Base-by-base conservation (phyloP, 1,284 basidiomycete genomes). In the Pterulicium gracile region DNA sequence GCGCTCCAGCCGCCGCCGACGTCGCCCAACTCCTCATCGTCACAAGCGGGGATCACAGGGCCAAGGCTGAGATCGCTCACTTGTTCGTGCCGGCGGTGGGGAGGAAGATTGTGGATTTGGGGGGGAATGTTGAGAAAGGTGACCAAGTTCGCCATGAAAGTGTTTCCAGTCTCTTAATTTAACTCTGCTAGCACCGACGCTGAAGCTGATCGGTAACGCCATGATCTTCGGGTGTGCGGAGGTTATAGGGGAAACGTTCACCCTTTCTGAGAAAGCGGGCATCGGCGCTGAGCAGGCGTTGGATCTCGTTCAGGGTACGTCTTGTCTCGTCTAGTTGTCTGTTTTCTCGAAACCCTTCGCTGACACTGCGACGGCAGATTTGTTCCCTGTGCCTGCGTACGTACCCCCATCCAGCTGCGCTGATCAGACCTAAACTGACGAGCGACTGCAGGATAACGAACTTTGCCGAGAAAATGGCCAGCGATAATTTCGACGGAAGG, bases 251-350 rank as follows among this genome's bases (percentile, higher is more conserved):
- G 91, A 94, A 65, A 72, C 75, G 27, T 81, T 87, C 59, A 94
- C 91, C 2, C 72, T 94, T n/a, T 83, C 82, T 1, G 87, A 91
- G 57, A 91, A 91, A 61, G 73, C 86, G 0, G 91, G 89, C 14
- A 83, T 94, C 17, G 82, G 79, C 3, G 67, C 79, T 2, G 70
- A 75, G 7, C 68, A 75, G 14, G 68, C 82, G 10, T 67, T 75
- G 42, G 64, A 70, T 40, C 68, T 82, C 18, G 70, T 88, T 50
- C 73, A 78, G 64, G 79, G 79, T 21, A 39, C 50, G 18, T 47
- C 59, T 47, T 39, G 47, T 56, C 36, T 48, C 60, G 32, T 49
- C 49, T 56, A 44, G 52, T 39, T 18, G 52, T 3, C 44, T 52
- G 3, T 39, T 17, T 22, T 21, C 47, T n/a, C n/a, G n/a, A n/a